These are phyloP conservation scores for Cicer arietinum DNA, from an alignment of 306 rosid genomes.

Conservation along the genomic window DNA sequence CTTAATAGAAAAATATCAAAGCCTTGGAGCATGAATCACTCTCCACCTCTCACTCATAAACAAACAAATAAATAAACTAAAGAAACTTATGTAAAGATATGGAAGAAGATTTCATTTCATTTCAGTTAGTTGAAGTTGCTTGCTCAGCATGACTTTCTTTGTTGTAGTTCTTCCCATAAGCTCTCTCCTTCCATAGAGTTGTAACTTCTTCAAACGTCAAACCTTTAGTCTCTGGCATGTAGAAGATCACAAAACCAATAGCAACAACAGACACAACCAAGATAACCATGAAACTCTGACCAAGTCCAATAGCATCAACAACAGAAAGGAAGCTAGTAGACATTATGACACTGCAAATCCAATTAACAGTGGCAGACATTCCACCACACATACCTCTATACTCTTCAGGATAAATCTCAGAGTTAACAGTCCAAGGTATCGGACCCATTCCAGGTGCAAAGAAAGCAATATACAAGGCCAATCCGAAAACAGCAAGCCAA, in stretches of 20 bases:
- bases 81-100: too few relatives aligned
- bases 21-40: conserved; percentile 32
- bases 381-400: too few relatives aligned
- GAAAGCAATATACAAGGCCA: too few relatives aligned
- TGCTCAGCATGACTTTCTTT: conserved; percentile 55
- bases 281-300: conserved; percentile 65
- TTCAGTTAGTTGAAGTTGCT: background rate
- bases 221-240: conserved; percentile 77
- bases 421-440: too few relatives aligned
- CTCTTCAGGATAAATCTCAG: too few relatives aligned
- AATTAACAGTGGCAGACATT: too few relatives aligned
- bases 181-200: conserved; percentile 72
- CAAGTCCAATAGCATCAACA: conserved; percentile 63
- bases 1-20: background rate
- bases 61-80: too few relatives aligned
- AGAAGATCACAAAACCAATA: conserved; percentile 49
- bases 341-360: too few relatives aligned
- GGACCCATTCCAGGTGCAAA: too few relatives aligned
- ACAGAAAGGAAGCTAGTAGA: too few relatives aligned
- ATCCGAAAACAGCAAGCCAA: too few relatives aligned
- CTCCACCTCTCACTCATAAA: background rate
- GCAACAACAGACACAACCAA: conserved; percentile 54
- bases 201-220: conserved; percentile 73
- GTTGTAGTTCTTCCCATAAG: conserved; percentile 55
- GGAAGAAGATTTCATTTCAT: too few relatives aligned